phyloP scores from a whole-genome alignment of 2,329 filamentous ascomycete species.

The Paraphaeosphaeria minitans region DNA sequence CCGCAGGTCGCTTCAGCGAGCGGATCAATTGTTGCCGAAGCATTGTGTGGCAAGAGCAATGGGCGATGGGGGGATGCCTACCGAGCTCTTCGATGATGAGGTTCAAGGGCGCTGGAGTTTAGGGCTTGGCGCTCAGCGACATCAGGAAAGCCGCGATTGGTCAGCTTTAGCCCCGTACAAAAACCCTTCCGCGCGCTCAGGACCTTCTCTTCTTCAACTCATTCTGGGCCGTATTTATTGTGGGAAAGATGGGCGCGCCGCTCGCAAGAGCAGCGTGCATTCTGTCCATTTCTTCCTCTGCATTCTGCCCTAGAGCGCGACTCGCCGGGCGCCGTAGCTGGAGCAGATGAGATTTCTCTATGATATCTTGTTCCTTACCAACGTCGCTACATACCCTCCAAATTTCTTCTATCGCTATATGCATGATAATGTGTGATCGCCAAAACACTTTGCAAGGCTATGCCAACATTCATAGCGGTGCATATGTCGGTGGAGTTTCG shows the following conservation, averaged over 20 bases:
- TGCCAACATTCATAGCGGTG: too few species aligned
- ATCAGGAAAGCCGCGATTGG: slow-evolving; percentile 37
- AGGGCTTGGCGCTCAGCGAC: slow-evolving; percentile 15
- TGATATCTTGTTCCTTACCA: slow-evolving; percentile 70
- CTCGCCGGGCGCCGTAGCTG: slow-evolving; percentile 65
- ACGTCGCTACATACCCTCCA: slow-evolving; percentile 62
- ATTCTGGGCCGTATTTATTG: slow-evolving; percentile 70
- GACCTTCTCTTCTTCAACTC: slow-evolving; percentile 55
- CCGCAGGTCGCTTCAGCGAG: slow-evolving; percentile 63
- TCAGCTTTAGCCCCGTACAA: slow-evolving; percentile 28
- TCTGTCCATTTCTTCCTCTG: slow-evolving; percentile 62
- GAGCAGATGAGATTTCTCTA: slow-evolving; percentile 63
- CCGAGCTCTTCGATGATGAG: slow-evolving; percentile 32
- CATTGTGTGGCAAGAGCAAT: slow-evolving; percentile 51
- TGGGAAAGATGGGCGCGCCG: slow-evolving; percentile 58
- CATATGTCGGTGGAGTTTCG: too few species aligned
- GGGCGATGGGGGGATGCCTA: slow-evolving; percentile 33
- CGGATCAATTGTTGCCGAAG: slow-evolving; percentile 69
- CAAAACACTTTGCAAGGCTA: background rate
- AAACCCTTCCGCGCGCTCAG: slow-evolving; percentile 27
- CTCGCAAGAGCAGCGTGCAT: slow-evolving; percentile 24
- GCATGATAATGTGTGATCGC: background rate
- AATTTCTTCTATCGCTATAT: background rate
- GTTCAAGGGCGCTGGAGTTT: slow-evolving; percentile 14
- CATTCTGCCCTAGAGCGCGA: slow-evolving; percentile 66